Evolutionary conservation across 495 filamentous ascomycete species (phyloP).

Genomic region (Hypoxylon rickii): DNA sequence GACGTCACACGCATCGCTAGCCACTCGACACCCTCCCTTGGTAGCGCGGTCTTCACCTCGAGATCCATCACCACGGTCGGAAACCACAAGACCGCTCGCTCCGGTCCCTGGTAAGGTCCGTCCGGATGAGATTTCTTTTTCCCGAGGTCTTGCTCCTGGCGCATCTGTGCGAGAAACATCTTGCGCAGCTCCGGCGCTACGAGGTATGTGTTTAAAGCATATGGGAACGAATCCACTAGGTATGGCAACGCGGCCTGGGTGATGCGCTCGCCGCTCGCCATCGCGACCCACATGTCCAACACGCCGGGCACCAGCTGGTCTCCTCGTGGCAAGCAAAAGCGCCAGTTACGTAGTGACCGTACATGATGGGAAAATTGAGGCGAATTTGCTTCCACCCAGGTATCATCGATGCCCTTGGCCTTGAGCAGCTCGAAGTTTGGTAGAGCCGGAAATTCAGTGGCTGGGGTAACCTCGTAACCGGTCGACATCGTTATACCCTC

Average conservation of each 20-base stretch:
- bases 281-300: conserved; percentile 70
- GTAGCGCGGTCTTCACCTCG: conserved; percentile 68
- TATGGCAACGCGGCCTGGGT: conserved; percentile 62
- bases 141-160: background rate
- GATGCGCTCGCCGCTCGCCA: conserved; percentile 55
- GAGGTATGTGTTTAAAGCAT: conserved; percentile 31
- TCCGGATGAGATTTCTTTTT: no score
- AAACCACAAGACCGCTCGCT: conserved; percentile 63
- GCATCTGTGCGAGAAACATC: background rate
- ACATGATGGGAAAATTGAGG: conserved; percentile 53
- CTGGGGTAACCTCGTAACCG: conserved; percentile 48
- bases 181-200: conserved; percentile 15
- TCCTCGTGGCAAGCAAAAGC: conserved; percentile 59
- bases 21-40: conserved; percentile 65
- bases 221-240: conserved; percentile 57
- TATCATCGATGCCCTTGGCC: conserved; percentile 42
- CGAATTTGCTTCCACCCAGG: conserved; percentile 45
- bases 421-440: conserved; percentile 46
- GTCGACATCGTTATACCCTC: conserved; percentile 61
- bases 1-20: conserved; percentile 62
- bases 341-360: conserved; percentile 58
- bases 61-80: conserved; percentile 74
- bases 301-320: conserved; percentile 47
- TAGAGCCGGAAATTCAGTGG: conserved; percentile 46
- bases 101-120: no score